Conservation (phyloP, 768 basidiomycete genomes). For the Amanita molliuscula region DNA sequence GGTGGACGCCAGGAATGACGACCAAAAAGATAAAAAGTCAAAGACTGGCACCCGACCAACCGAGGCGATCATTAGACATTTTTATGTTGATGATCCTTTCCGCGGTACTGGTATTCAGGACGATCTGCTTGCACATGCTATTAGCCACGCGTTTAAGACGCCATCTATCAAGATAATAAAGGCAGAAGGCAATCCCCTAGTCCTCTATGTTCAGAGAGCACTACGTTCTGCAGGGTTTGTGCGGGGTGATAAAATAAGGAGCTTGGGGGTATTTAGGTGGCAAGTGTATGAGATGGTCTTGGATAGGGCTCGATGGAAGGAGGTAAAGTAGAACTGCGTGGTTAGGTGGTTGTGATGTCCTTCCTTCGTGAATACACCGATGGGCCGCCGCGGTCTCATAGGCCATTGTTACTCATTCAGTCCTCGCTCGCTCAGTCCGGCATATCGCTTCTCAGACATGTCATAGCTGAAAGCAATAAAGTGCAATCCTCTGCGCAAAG, state of each 20-base stretch:
- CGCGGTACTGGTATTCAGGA: constrained; percentile 46
- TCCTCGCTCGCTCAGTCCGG: constrained; percentile 50
- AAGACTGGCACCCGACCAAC: constrained; percentile 18
- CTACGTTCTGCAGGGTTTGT: constrained; percentile 40
- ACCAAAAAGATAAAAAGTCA: constrained; percentile 19
- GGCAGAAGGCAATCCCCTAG: constrained; percentile 37
- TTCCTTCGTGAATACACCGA: not conserved
- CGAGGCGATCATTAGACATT: constrained; percentile 63
- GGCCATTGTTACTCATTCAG: constrained; percentile 45
- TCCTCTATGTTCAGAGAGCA: constrained; percentile 35
- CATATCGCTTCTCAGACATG: constrained; percentile 41
- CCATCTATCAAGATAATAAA: constrained; percentile 35
- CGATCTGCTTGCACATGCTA: constrained; percentile 54
- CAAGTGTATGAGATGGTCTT: constrained; percentile 27
- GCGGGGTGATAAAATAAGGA: constrained; percentile 30
- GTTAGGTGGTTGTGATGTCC: not conserved
- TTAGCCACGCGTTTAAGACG: constrained; percentile 44
- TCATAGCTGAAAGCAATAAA: constrained; percentile 23
- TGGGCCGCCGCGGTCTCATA: constrained; percentile 7
- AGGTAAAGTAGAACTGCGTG: constrained; percentile 7
- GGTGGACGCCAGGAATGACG: constrained; percentile 47
- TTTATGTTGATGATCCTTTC: constrained; percentile 60
- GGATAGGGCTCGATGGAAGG: constrained; percentile 37
- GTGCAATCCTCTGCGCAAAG: constrained; percentile 12
- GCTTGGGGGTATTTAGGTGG: constrained; percentile 51